phyloP scores from a whole-genome alignment of 176 grass and related monocot genomes.

The Carex littledalei region DNA sequence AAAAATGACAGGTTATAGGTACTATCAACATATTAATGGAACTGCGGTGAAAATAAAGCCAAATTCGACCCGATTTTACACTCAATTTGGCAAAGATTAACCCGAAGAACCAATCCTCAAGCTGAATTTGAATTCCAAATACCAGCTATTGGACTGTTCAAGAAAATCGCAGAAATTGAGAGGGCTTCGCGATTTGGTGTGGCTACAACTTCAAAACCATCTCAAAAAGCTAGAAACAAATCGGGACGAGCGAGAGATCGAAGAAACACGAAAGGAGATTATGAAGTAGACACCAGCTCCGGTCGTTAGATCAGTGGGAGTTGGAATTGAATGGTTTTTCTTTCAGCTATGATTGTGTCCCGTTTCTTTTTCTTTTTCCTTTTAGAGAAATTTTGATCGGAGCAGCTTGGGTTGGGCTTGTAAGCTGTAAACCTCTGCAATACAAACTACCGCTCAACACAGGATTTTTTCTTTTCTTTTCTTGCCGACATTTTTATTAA shows the following conservation, averaged over 20 bases:
- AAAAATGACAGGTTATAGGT: background rate
- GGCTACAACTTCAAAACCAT: background rate
- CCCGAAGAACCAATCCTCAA: slow-evolving; percentile 9
- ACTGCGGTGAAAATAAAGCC: background rate
- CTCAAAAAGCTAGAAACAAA: background rate
- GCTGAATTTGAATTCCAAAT: background rate
- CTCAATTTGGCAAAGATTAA: background rate
- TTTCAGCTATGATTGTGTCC: background rate
- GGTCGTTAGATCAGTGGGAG: slow-evolving; percentile 2
- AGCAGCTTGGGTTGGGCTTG: too few relatives aligned
- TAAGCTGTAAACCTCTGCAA: too few relatives aligned
- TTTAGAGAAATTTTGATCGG: background rate
- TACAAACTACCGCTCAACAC: too few relatives aligned
- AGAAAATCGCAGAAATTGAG: background rate
- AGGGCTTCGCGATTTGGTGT: background rate
- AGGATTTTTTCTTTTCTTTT: too few relatives aligned
- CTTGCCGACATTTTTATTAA: too few relatives aligned
- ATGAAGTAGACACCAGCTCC: background rate
- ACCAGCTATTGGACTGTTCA: background rate
- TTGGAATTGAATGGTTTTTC: background rate
- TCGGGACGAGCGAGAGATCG: background rate
- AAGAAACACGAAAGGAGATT: background rate
- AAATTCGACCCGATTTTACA: slow-evolving; percentile 8
- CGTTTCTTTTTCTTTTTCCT: background rate
- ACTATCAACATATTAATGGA: slow-evolving; percentile 10